These are phyloP conservation scores for Sclerotinia glacialis DNA, from an alignment of 2,329 filamentous ascomycete genomes.

Conservation along the genomic window DNA sequence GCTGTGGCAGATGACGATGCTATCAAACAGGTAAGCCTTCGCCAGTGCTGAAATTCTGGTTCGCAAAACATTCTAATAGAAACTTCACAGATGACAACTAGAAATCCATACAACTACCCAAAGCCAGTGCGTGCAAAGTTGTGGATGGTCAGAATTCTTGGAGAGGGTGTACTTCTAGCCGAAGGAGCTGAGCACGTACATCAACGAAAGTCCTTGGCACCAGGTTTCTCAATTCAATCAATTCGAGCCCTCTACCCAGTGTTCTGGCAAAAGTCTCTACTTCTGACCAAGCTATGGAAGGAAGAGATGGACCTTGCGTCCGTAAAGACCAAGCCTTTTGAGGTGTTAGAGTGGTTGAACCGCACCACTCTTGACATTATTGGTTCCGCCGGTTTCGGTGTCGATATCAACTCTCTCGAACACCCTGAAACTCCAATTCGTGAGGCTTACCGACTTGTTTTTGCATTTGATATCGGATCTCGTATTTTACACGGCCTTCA, in stretches of 20 bases:
- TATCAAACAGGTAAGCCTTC: conserved; percentile 35
- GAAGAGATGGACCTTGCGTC: conserved; percentile 50
- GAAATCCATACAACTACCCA: conserved; percentile 48
- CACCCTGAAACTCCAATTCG: conserved; percentile 59
- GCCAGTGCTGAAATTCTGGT: too few relatives aligned
- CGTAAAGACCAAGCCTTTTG: conserved; percentile 35
- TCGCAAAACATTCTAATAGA: background rate
- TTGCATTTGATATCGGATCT: conserved; percentile 46
- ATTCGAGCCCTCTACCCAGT: conserved; percentile 77
- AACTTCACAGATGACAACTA: conserved; percentile 42
- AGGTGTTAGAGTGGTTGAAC: conserved; percentile 53
- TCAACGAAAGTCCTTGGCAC: conserved; percentile 73
- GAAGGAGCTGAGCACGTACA: conserved; percentile 56
- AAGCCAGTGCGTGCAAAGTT: conserved; percentile 53
- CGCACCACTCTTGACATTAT: conserved; percentile 72
- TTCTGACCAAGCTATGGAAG: conserved; percentile 46
- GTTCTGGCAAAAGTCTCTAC: conserved; percentile 43
- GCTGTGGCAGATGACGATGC: conserved; percentile 46
- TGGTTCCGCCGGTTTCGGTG: conserved; percentile 65
- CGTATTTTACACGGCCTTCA: conserved; percentile 52
- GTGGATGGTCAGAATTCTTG: conserved; percentile 61
- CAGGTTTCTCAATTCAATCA: conserved; percentile 77
- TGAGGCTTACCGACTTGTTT: conserved; percentile 51
- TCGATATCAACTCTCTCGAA: conserved; percentile 65
- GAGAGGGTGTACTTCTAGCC: conserved; percentile 71